A percentile compares a stretch with the other conserved stretches of the same genome.
These are phyloP conservation scores for Globisporangium lucens DNA, from an alignment of 352 stramenopile species.

Conservation along the genomic window DNA sequence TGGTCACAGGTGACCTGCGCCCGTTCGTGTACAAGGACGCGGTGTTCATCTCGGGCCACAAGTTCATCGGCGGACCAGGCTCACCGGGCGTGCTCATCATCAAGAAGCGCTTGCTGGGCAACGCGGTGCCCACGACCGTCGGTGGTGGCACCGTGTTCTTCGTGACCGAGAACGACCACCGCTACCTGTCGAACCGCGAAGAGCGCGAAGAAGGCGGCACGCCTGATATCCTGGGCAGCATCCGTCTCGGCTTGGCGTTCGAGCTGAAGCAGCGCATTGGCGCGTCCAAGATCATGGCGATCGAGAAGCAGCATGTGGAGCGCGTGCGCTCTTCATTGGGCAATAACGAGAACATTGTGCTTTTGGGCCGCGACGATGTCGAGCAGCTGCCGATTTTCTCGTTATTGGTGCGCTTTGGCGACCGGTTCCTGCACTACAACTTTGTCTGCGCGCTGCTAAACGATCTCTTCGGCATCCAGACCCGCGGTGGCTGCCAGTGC, in stretches of 20 bases:
- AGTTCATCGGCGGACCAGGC: conserved; percentile 93
- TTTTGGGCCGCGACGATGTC: conserved; percentile 76
- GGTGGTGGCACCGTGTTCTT: conserved; percentile 53
- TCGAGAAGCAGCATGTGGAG: conserved; percentile 41
- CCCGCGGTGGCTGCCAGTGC: conserved; percentile 59
- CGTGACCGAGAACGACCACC: conserved; percentile 52
- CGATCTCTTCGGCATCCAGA: conserved; percentile 96
- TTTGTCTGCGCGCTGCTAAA: conserved; percentile 97
- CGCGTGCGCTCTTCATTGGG: conserved; percentile 40
- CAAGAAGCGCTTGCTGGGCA: conserved; percentile 72
- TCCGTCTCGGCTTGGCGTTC: conserved; percentile 91
- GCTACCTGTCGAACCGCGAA: conserved; percentile 75
- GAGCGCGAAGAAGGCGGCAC: conserved; percentile 95
- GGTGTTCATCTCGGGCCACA: conserved; percentile 96
- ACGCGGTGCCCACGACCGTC: conserved; percentile 51
- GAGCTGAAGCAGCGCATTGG: conserved; percentile 84
- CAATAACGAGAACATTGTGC: conserved; percentile 67
- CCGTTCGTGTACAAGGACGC: conserved; percentile 86
- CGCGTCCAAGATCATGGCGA: conserved; percentile 42
- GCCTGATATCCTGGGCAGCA: conserved; percentile 92
- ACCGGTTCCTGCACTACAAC: conserved; percentile 97
- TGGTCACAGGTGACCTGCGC: conserved; percentile 25
- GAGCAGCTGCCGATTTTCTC: conserved; percentile 92
- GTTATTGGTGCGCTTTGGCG: conserved; percentile 88
- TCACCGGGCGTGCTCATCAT: conserved; percentile 93